Percentiles rank a stretch among this genome's conserved stretches.
phyloP scores from a whole-genome alignment of 2,329 filamentous ascomycete species.

The Xylariales sp. region DNA sequence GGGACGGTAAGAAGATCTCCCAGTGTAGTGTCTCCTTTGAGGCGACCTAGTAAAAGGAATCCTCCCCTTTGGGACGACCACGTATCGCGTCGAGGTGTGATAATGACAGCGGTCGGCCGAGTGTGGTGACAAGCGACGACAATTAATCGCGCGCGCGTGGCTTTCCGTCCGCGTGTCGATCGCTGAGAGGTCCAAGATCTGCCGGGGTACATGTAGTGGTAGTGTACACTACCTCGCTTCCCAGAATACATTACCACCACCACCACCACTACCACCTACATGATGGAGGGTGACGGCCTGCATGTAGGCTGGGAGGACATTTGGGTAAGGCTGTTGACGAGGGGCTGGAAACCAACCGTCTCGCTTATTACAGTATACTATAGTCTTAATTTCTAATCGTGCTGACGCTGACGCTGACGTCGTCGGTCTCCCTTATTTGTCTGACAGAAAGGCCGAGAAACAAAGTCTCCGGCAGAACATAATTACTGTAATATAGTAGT shows the following conservation, averaged over 20 bases:
- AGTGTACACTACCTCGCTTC: slow-evolving; percentile 4
- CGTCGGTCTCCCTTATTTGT: background rate
- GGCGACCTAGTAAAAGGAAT: background rate
- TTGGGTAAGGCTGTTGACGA: slow-evolving; percentile 36
- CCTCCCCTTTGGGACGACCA: slow-evolving; percentile 27
- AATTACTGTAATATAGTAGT: no score
- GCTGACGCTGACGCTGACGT: slow-evolving; percentile 22
- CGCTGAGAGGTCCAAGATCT: slow-evolving; percentile 50
- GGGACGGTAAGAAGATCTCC: background rate
- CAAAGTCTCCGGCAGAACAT: no score
- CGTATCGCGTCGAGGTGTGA: slow-evolving; percentile 28
- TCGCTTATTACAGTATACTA: slow-evolving; percentile 27
- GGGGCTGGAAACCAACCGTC: slow-evolving; percentile 24
- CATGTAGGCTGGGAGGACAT: slow-evolving; percentile 15
- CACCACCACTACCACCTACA: background rate
- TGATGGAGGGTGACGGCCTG: slow-evolving; percentile 2
- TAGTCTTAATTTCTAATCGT: slow-evolving; percentile 37
- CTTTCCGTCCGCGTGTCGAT: slow-evolving; percentile 49
- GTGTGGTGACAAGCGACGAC: slow-evolving; percentile 24
- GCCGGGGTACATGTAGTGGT: slow-evolving; percentile 34
- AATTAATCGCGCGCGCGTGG: slow-evolving; percentile 40
- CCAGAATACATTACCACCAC: background rate
- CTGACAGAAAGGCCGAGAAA: slow-evolving; percentile 4
- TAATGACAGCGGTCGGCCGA: slow-evolving; percentile 6
- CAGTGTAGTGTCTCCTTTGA: slow-evolving; percentile 1